Conservation (phyloP, 1,284 basidiomycete genomes). For the Fomitopsis palustris region DNA sequence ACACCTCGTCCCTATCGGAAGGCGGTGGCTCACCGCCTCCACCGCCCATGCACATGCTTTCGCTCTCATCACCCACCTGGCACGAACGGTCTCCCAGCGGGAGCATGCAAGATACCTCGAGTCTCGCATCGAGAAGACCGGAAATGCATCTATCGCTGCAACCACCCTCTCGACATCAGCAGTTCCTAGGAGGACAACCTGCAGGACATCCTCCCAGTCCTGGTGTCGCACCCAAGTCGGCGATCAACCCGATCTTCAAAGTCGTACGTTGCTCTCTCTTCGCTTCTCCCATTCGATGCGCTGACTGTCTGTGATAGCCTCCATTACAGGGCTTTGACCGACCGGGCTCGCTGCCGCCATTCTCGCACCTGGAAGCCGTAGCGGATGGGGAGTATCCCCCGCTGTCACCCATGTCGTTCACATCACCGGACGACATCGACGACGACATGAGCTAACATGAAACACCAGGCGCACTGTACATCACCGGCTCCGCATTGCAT, state of each 20-base stretch:
- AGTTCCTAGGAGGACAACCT: constrained; percentile 23
- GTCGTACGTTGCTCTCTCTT: constrained; percentile 61
- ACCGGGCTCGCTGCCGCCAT: constrained; percentile 59
- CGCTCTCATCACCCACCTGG: constrained; percentile 58
- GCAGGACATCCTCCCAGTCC: constrained; percentile 45
- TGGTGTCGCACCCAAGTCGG: constrained; percentile 55
- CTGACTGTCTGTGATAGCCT: constrained; percentile 36
- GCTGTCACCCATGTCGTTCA: constrained; percentile 70
- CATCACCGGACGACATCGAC: constrained; percentile 42
- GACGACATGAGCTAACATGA: constrained; percentile 30
- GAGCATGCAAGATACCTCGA: constrained; percentile 24
- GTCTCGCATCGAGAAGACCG: constrained; percentile 19
- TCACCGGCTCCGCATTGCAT: constrained; percentile 8
- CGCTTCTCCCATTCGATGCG: constrained; percentile 7
- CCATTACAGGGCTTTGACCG: constrained; percentile 41
- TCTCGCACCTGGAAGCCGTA: constrained; percentile 75
- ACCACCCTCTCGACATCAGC: constrained; percentile 44
- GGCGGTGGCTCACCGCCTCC: constrained; percentile 53
- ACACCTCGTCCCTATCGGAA: constrained; percentile 55
- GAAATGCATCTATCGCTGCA: constrained; percentile 38
- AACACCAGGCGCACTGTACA: constrained; percentile 15
- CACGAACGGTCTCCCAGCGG: constrained; percentile 20
- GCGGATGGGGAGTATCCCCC: constrained; percentile 71
- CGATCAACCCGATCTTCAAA: constrained; percentile 89
- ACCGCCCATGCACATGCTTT: constrained; percentile 68